Conservation (phyloP, 257 asterid genomes). For the Penstemon davidsonii region DNA sequence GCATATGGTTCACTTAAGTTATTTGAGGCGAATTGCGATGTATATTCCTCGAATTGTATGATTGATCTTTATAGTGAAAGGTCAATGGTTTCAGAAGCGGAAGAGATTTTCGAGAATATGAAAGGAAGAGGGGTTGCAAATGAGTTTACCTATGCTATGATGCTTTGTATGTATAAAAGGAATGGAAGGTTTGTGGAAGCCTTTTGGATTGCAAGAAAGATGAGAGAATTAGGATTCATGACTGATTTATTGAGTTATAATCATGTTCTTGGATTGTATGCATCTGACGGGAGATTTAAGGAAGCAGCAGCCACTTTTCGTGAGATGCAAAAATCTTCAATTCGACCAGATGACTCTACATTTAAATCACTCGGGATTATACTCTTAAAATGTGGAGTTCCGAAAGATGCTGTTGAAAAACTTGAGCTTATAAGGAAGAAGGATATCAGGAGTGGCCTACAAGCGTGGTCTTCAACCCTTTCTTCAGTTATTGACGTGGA, state of each 20-base stretch:
- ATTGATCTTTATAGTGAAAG: constrained; percentile 81
- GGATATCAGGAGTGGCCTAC: constrained; percentile 52
- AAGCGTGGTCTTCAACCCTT: constrained; percentile 61
- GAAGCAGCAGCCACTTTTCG: constrained; percentile 71
- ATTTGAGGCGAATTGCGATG: constrained; percentile 50
- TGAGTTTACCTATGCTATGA: constrained; percentile 94
- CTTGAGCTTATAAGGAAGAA: constrained; percentile 55
- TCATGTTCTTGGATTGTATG: constrained; percentile 68
- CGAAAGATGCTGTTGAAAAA: constrained; percentile 54
- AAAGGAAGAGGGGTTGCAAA: constrained; percentile 59
- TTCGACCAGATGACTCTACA: constrained; percentile 72
- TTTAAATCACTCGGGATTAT: constrained; percentile 66
- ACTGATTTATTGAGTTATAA: constrained; percentile 77
- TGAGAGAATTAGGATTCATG: constrained; percentile 80
- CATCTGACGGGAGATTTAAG: constrained; percentile 75
- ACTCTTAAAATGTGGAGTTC: constrained; percentile 78
- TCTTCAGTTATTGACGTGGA: constrained; percentile 47
- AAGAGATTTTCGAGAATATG: constrained; percentile 59
- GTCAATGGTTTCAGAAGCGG: constrained; percentile 77
- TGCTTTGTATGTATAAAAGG: constrained; percentile 89
- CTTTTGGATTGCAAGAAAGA: constrained; percentile 52
- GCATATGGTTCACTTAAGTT: constrained; percentile 48
- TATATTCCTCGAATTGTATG: constrained; percentile 88
- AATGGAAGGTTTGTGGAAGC: constrained; percentile 75
- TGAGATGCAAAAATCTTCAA: constrained; percentile 61